Base-by-base conservation (phyloP, 2,329 filamentous ascomycete genomes). In the Alternaria arbusti region DNA sequence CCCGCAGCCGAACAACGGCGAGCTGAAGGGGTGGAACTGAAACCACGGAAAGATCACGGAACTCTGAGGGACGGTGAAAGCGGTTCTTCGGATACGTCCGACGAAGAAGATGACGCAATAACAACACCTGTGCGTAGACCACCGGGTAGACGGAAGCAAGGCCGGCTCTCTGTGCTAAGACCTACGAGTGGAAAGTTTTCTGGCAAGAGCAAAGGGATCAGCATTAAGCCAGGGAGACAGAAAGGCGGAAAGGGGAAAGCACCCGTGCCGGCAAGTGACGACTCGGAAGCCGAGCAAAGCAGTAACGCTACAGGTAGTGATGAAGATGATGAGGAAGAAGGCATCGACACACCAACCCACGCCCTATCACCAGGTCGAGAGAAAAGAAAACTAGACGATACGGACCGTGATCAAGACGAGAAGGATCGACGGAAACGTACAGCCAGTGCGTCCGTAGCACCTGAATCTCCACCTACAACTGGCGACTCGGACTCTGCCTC, bases 181-280 rank as follows among this genome's bases (percentile, higher is more conserved):
- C 80, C 80, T 1, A 80, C 66, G 52, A 78, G 72, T 40, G 66
- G 70, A 47, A 80, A 77, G 49, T 76, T 67, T 45, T 78, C 77
- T 1, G 78, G 78, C 30, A 81, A 81, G 64, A 74, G 74, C 32
- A 75, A 77, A 46, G 61, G 69, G 7, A 58, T 68, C 15, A 54
- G 54, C 22, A 57, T 62, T 43, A 58, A 36, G 15, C 36, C 52
- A 26, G 30, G 58, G 5, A 57, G 44, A 47, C 65, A 66, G 32
- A 74, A 67, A 52, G 66, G 32, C 62, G 78, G 65, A 65, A 79
- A 58, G 46, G 72, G 72, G 11, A 72, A 72, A 58, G 64, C 66
- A 15, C 70, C 72, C 40, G 68, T 71, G 12, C 63, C 67, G 25
- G 70, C 66, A 20, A 63, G 44, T 22, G 66, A 66, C 9, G 65